A percentile compares a stretch with the other conserved stretches of the same genome.
These are phyloP conservation scores for Datura wrightii DNA, from an alignment of 257 asterid genomes.

Conservation along the genomic window DNA sequence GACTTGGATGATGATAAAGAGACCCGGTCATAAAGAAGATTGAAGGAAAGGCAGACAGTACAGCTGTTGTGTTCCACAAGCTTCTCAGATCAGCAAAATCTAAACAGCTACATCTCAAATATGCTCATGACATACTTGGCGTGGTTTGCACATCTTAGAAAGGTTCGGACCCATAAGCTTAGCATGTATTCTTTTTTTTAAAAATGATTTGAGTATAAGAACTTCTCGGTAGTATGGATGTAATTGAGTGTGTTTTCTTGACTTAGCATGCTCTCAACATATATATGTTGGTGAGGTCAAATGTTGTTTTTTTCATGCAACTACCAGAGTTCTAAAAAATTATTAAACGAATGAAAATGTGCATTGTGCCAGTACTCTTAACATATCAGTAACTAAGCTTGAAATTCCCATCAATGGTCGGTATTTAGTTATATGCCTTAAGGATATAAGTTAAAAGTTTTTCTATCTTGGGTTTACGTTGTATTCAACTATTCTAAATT, in stretches of 20 bases:
- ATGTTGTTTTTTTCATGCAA: no score
- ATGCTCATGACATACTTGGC: conserved; percentile 46
- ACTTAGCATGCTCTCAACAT: conserved; percentile 51
- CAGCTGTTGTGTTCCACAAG: conserved; percentile 56
- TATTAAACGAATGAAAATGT: no score
- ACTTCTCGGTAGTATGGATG: neutral
- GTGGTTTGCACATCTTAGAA: conserved; percentile 65
- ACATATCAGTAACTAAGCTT: no score
- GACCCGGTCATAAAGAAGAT: conserved; percentile 35
- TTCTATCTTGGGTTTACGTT: no score
- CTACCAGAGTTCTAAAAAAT: no score
- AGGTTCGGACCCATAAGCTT: conserved; percentile 47
- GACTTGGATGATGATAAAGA: conserved; percentile 28
- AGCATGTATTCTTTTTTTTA: conserved; percentile 40
- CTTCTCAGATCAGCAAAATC: conserved; percentile 28
- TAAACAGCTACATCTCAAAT: conserved; percentile 24
- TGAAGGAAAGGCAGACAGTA: conserved; percentile 41
- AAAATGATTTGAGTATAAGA: no score
- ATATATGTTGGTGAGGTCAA: conserved; percentile 45
- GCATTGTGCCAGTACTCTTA: no score
- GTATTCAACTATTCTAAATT: no score
- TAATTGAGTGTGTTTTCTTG: conserved; percentile 1
- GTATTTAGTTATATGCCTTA: no score
- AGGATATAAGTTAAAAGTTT: no score
- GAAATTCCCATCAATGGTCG: no score